Evolutionary conservation across 73 alveolate genomes (phyloP).

Genomic region (Stentor coeruleus): DNA sequence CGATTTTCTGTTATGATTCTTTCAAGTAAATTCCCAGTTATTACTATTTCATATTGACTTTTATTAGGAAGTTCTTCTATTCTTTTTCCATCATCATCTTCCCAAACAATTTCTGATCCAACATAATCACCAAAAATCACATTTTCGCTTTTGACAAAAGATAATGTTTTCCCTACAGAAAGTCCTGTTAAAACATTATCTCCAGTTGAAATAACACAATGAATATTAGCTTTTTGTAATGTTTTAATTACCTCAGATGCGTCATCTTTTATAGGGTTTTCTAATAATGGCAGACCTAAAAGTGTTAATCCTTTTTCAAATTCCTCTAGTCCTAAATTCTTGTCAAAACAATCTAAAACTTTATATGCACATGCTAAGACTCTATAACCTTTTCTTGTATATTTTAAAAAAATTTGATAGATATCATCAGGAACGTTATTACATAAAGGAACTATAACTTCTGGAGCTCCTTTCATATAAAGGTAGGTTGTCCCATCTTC

Average conservation of each 20-base stretch:
- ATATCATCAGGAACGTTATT: slow-evolving; percentile 64
- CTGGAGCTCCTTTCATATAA: slow-evolving; percentile 83
- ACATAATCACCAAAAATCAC: slow-evolving; percentile 51
- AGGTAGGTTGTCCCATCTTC: slow-evolving; percentile 33
- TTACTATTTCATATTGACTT: not conserved
- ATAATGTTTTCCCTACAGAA: slow-evolving; percentile 87
- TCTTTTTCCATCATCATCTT: slow-evolving; percentile 19
- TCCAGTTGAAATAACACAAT: slow-evolving; percentile 86
- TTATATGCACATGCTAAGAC: slow-evolving; percentile 74
- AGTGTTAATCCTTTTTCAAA: slow-evolving; percentile 75
- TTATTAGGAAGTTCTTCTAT: too few relatives aligned
- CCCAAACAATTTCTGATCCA: slow-evolving; percentile 49
- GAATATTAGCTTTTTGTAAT: slow-evolving; percentile 42
- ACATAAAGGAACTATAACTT: slow-evolving; percentile 49
- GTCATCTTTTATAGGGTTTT: slow-evolving; percentile 79
- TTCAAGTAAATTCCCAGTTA: slow-evolving; percentile 31
- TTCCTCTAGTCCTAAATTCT: slow-evolving; percentile 31
- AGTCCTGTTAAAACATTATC: slow-evolving; percentile 93
- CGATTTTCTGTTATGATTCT: not conserved
- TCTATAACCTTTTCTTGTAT: slow-evolving; percentile 76
- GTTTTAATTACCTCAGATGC: slow-evolving; percentile 39
- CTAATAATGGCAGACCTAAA: slow-evolving; percentile 84
- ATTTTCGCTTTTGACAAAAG: slow-evolving; percentile 40
- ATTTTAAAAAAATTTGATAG: slow-evolving; percentile 44
- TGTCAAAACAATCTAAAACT: slow-evolving; percentile 13